Conservation (phyloP, 441 rosid species). For the Aleurites moluccanus region DNA sequence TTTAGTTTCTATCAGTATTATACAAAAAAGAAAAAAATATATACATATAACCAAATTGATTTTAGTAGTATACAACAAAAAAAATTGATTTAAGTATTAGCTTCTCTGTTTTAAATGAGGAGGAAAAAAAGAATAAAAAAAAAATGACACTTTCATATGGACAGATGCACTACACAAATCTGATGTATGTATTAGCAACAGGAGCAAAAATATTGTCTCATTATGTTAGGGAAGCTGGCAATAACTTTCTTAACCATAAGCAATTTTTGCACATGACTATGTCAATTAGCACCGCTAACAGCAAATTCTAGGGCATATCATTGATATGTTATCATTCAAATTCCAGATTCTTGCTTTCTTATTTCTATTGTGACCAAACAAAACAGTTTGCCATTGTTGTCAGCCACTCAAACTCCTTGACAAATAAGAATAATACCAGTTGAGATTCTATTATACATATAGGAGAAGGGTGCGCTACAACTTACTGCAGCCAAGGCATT, state of each 20-base stretch:
- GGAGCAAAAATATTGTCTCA: background rate
- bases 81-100: background rate
- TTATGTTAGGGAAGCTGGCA: background rate
- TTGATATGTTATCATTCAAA: background rate
- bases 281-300: background rate
- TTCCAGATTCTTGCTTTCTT: background rate
- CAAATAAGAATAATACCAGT: background rate
- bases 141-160: background rate
- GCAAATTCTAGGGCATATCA: background rate
- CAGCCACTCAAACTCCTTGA: slow-evolving; percentile 5
- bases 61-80: background rate
- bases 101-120: too few relatives aligned
- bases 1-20: background rate
- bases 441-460: too few relatives aligned
- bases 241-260: background rate
- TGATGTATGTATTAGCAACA: background rate
- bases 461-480: too few relatives aligned
- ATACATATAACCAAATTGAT: background rate
- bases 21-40: slow-evolving; percentile 5
- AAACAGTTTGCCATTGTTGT: background rate
- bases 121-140: too few relatives aligned
- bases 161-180: slow-evolving; percentile 2
- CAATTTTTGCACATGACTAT: background rate
- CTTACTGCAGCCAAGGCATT: background rate
- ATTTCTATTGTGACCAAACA: background rate